These are phyloP conservation scores for Heliamphora exappendiculata DNA, from an alignment of 148 eudicot genomes.

Conservation along the genomic window DNA sequence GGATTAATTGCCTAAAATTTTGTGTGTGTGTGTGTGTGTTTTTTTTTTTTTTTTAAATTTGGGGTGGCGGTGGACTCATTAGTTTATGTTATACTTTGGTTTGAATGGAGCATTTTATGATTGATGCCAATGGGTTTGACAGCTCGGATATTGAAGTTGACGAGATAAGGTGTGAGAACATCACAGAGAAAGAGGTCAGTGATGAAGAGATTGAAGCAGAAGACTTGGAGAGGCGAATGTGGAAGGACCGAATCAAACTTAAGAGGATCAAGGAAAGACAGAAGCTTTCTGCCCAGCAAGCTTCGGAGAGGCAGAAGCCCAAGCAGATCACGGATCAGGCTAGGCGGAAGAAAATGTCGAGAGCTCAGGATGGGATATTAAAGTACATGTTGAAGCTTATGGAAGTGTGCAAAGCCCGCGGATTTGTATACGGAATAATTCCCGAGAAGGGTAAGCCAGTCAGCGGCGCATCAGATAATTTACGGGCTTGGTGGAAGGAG, in stretches of 20 bases:
- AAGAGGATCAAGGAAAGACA: constrained; percentile 75
- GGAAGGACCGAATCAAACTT: constrained; percentile 84
- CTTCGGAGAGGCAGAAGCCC: constrained; percentile 62
- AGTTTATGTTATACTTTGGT: background rate
- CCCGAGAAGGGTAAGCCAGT: constrained; percentile 98
- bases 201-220: constrained; percentile 90
- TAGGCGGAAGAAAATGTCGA: constrained; percentile 85
- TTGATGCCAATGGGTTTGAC: constrained; percentile 22
- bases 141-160: constrained; percentile 84
- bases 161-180: constrained; percentile 60
- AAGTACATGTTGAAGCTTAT: constrained; percentile 96
- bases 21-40: too few relatives aligned
- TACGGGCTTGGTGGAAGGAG: constrained; percentile 99
- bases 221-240: constrained; percentile 74
- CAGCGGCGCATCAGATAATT: constrained; percentile 85
- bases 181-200: constrained; percentile 87
- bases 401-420: constrained; percentile 96
- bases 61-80: too few relatives aligned
- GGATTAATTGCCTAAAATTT: too few relatives aligned
- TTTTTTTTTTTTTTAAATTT: background rate
- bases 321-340: constrained; percentile 77
- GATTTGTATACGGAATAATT: constrained; percentile 89
- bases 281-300: constrained; percentile 63
- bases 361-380: constrained; percentile 95
- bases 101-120: constrained; percentile 20